Evolutionary conservation across 2,329 filamentous ascomycete species (phyloP).

Genomic region (Colletotrichum sp.): DNA sequence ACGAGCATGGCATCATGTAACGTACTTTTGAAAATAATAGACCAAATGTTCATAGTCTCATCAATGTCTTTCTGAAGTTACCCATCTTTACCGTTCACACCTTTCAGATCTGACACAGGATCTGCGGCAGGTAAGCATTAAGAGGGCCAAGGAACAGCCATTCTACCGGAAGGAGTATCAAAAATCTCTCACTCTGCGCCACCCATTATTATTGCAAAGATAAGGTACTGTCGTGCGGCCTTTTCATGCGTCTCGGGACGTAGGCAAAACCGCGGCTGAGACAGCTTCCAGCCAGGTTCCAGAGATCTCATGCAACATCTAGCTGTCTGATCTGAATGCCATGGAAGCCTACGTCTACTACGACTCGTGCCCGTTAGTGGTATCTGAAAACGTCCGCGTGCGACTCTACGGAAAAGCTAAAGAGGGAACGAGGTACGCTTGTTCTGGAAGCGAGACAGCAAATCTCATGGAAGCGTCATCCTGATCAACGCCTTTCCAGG

Average conservation of each 20-base stretch:
- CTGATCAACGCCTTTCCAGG: background rate
- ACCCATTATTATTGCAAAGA: background rate
- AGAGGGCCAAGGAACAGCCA: rapidly evolving
- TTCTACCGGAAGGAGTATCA: background rate
- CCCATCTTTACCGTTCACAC: background rate
- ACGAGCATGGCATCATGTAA: rapidly evolving
- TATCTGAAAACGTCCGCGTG: background rate
- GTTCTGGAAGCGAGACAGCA: background rate
- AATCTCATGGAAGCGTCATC: background rate
- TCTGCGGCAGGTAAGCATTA: background rate
- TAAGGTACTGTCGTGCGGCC: background rate
- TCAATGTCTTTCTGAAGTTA: background rate
- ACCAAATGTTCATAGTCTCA: background rate
- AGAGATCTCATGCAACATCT: too few species aligned
- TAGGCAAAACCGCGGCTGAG: background rate
- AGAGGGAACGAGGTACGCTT: rapidly evolving
- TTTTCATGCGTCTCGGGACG: background rate
- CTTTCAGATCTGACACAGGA: background rate
- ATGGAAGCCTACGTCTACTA: too few species aligned
- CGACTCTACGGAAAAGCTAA: rapidly evolving
- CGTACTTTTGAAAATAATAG: rapidly evolving
- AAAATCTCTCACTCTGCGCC: background rate
- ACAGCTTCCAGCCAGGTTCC: background rate
- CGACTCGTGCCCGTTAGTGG: background rate
- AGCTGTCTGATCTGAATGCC: too few species aligned